Base-by-base conservation (phyloP, 1,284 basidiomycete species). In the Cutaneotrichosporon sp. region DNA sequence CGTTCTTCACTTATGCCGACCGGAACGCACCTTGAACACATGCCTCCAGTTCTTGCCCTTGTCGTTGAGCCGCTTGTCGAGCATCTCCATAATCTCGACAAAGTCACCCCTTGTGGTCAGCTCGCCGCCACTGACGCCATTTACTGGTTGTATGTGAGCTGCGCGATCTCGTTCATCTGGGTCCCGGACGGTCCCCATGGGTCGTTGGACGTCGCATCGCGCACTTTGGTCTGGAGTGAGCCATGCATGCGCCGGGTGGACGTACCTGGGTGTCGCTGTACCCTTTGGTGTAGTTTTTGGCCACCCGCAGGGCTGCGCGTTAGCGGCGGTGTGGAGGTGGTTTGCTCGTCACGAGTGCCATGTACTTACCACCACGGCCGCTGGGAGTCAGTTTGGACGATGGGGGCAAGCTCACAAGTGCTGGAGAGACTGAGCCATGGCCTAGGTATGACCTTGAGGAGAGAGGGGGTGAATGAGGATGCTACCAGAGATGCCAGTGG, bases 11-110 rank as follows among this genome's bases (percentile, higher is more conserved):
- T n/a, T n/a, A n/a, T n/a, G 24, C 17, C 20, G 14, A n/a, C 34
- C 31, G 10, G 6, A 19, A 39, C 68, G 77, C 59, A 85, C 89
- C 81, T 99, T 98, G 84, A 97, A 98, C 57, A 98, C 96, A 79
- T 99, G 96, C 47, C 94, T 81, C 96, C 96, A 99, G 71, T 98
- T 97, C 84, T 98, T 98, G 35, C 96, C 96, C 79, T 97, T 98
- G 79, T 99, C 96, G 68, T 98, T 98, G 63, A 99, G 77, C 46
- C 96, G 84, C 77, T 98, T 98, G 77, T 99, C 96, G 57, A 99
- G 80, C 90, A 97, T 97, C 79, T 99, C 96, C 92, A 99, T 97
- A 68, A 98, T 93, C 77, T 99, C 96, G 27, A 98, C 90, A 75
- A 99, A 98, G 71, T 98, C 93, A 62, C 85, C 88, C 76, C 91